Base-by-base conservation (phyloP, 257 asterid species). In the Henckelia pumila region DNA sequence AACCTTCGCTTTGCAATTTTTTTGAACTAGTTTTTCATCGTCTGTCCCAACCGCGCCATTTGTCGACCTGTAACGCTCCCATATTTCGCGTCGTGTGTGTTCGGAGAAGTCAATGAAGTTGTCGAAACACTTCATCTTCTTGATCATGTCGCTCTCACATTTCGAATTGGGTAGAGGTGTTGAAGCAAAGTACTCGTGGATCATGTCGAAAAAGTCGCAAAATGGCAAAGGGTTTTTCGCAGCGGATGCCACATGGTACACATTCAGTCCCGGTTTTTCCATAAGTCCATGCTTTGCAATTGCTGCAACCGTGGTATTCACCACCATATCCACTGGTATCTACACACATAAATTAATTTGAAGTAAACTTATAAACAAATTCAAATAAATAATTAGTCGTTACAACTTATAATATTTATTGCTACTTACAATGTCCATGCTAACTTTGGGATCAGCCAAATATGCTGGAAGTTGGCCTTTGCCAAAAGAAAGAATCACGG, bases 381-480 rank as follows among this genome's bases (percentile, higher is more conserved):
- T 5, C 13, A 55, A 55, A 24, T 32, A 50, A 26, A 25, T 37
- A 11, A 28, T 35, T 25, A 50, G 49, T 2, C 22, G 4, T 3
- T 26, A 26, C 29, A 26, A 26, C n/a, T n/a, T n/a, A n/a, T n/a
- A n/a, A n/a, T 62, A n/a, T 7, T 3, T 47, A 10, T 17, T 3
- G 0, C 28, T 19, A 71, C 84, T 77, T 63, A 82, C 87, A 55
- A 75, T n/a, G 67, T 79, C 84, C 77, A 77, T 59, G 14, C 61
- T 28, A 24, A 30, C 64, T 24, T 75, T 47, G 30, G 91, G 83
- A 44, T 85, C 77, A 50, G 57, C 84, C 0, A 68, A 56, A 16
- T 52, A 69, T 24, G 82, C 85, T 1, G 91, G 83, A 64, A 85
- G 82, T 23, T 63, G 68, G 25, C 88, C 91, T 70, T 83, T 82